Evolutionary conservation across 2,329 filamentous ascomycete genomes (phyloP), one percentile per base, ranked within the genome.

Genomic region (Davidsoniella eucalypti): DNA sequence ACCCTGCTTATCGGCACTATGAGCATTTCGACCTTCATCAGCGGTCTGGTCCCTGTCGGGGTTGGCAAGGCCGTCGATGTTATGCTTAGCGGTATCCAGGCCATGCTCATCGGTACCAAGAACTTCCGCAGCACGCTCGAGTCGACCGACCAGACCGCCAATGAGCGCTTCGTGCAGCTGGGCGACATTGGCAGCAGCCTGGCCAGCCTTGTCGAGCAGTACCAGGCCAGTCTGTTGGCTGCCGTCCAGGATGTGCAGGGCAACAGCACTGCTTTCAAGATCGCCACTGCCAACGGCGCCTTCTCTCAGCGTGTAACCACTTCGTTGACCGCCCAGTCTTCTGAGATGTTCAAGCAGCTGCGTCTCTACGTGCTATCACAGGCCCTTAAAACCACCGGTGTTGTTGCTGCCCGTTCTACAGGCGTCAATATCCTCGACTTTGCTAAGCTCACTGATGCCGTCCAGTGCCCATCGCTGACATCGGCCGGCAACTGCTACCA

Each of bases 251-350:
- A 52, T 10, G 53, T 59, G 2, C 58, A 59, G 37, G 42, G 55
- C 23, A 55, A 58, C 52, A 51, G 56, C 33, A 55, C 54, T 2
- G 42, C 55, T 12, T 58, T 59, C 45, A 45, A 54, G 8, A 54
- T 56, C 3, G 54, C 57, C 5, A 54, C 53, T 14, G 51, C 51
- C 39, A 47, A 57, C 2, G 58, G 57, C 12, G 57, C 56, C 10
- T 58, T 59, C 51, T 58, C 56, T 4, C 56, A 58, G 50, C 54
- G 58, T 6, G 54, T 58, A 18, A 57, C 57, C 16, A 56, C 58
- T 8, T 57, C 56, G 17, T 52, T 58, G 8, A 58, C 57, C 1
- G 54, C 57, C 16, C 57, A 59, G 48, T 51, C 55, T 9, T 52
- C 41, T n/a, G 49, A 55, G n/a, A 47, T 58, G 17, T 59, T 56